Evolutionary conservation across 495 filamentous ascomycete species (phyloP).

Genomic region (Neurospora sp.): DNA sequence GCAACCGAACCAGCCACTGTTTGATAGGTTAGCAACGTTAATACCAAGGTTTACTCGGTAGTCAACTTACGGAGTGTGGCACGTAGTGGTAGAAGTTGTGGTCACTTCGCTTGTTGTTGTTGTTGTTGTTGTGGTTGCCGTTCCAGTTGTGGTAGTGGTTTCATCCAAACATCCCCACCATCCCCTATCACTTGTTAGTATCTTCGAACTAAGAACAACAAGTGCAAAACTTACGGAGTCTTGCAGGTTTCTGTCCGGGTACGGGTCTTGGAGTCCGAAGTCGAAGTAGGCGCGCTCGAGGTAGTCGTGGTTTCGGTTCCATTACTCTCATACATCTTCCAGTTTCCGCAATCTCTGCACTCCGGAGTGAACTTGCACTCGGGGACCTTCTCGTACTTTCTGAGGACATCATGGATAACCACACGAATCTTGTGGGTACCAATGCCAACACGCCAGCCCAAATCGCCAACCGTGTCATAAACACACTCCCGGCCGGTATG

Average conservation of each 20-base stretch:
- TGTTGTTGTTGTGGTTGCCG: constrained; percentile 29
- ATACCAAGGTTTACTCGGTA: constrained; percentile 12
- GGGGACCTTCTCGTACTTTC: constrained; percentile 68
- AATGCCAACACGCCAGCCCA: constrained; percentile 80
- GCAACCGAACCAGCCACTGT: constrained; percentile 59
- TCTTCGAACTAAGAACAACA: not conserved
- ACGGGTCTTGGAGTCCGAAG: constrained; percentile 39
- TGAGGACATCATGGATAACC: constrained; percentile 78
- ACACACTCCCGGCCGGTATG: constrained; percentile 80
- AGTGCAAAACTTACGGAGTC: constrained; percentile 44
- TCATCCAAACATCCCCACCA: constrained; percentile 69
- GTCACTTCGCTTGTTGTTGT: constrained; percentile 37
- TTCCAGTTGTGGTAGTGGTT: constrained; percentile 39
- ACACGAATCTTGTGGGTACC: constrained; percentile 75
- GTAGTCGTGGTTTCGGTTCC: constrained; percentile 66
- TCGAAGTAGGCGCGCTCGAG: constrained; percentile 41
- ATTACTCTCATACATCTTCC: constrained; percentile 92
- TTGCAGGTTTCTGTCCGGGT: constrained; percentile 78
- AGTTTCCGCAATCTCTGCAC: constrained; percentile 81
- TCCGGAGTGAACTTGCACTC: constrained; percentile 60
- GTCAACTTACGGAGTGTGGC: constrained; percentile 39
- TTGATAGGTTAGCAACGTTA: constrained; percentile 49
- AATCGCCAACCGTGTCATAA: constrained; percentile 84
- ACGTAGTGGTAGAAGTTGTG: constrained; percentile 42
- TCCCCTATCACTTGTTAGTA: constrained; percentile 31